Evolutionary conservation across 257 asterid species (phyloP).

Genomic region (Solanum appendiculatum): DNA sequence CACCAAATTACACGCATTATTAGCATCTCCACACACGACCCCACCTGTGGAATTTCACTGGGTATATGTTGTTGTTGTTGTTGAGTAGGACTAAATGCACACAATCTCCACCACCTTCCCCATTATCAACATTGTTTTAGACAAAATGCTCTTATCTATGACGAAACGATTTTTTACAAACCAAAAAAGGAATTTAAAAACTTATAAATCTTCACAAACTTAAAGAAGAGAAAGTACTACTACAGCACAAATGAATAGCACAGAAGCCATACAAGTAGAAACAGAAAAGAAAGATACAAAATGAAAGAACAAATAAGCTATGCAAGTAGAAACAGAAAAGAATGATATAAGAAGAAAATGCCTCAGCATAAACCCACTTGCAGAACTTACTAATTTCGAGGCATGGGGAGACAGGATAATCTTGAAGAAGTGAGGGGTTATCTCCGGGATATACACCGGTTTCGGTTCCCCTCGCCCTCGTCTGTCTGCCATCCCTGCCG

Average conservation of each 20-base stretch:
- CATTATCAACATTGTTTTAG: background rate
- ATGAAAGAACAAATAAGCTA: background rate
- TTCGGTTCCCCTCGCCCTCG: background rate
- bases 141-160: background rate
- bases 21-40: background rate
- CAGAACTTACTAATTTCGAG: background rate
- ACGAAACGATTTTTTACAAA: background rate
- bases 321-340: background rate
- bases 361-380: background rate
- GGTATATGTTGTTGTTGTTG: background rate
- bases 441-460: background rate
- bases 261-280: background rate
- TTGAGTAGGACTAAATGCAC: background rate
- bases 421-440: background rate
- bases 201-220: background rate
- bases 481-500: background rate
- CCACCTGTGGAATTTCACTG: background rate
- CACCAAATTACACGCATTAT: background rate
- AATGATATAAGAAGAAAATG: background rate
- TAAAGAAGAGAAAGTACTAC: background rate
- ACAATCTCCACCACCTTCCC: background rate
- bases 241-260: background rate
- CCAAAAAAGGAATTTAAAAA: background rate
- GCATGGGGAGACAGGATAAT: background rate
- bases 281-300: background rate